Conservation (phyloP, 306 rosid genomes). For the Cicer arietinum region DNA sequence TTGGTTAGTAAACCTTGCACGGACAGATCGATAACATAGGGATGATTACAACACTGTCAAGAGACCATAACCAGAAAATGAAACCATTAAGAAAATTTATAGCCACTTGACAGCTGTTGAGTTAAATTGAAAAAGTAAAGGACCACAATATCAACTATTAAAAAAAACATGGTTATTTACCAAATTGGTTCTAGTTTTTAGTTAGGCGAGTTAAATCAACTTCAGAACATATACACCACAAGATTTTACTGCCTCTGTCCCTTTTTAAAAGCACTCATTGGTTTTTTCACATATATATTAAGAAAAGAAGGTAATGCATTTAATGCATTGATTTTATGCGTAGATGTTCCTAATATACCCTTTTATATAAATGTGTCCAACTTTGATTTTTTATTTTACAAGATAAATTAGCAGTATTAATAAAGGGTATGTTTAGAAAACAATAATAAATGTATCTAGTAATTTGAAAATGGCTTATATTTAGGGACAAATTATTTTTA, state of each 20-base stretch:
- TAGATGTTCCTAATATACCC: too few species aligned
- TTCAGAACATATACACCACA: constrained; percentile 8
- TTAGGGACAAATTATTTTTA: too few species aligned
- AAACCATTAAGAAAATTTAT: constrained; percentile 33
- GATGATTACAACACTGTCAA: constrained; percentile 90
- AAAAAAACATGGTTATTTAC: not conserved
- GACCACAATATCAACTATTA: constrained; percentile 31
- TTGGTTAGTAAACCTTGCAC: constrained; percentile 49
- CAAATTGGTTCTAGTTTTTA: constrained; percentile 13
- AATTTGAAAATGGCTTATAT: too few species aligned
- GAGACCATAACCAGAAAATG: constrained; percentile 17
- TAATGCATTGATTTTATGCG: too few species aligned
- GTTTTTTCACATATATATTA: too few species aligned
- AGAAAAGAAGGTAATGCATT: too few species aligned
- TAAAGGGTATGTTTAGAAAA: too few species aligned
- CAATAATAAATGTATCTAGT: too few species aligned
- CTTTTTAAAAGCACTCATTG: too few species aligned
- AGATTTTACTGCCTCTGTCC: not conserved
- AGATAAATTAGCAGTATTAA: too few species aligned
- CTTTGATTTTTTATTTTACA: too few species aligned
- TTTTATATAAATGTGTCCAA: too few species aligned
- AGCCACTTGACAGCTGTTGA: constrained; percentile 24
- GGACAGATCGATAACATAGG: constrained; percentile 62
- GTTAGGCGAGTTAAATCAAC: constrained; percentile 21
- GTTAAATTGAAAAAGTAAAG: constrained; percentile 27